phyloP scores from a whole-genome alignment of 1,284 basidiomycete species.

The Hypsizygus ulmarius region DNA sequence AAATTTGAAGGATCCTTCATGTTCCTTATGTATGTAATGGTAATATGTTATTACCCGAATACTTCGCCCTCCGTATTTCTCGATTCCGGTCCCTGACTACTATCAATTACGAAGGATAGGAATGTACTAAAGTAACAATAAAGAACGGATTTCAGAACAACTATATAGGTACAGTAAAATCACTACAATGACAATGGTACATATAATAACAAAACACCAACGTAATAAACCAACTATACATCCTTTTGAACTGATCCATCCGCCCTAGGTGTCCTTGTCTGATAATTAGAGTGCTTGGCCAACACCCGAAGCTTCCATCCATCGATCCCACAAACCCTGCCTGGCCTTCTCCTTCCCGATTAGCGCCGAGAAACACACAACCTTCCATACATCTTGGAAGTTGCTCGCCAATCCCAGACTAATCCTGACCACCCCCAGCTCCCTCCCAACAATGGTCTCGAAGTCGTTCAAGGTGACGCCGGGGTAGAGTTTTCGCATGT shows the following conservation, averaged over 20 bases:
- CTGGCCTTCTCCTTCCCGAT: conserved; percentile 45
- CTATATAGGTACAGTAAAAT: conserved; percentile 18
- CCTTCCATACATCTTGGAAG: conserved; percentile 70
- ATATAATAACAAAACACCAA: neutral
- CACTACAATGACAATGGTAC: conserved; percentile 16
- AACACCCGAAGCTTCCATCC: conserved; percentile 30
- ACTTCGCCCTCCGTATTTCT: too few relatives aligned
- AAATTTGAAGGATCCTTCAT: neutral
- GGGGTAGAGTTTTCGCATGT: conserved; percentile 61
- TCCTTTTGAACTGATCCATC: neutral
- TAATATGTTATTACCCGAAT: too few relatives aligned
- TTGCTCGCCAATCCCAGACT: conserved; percentile 74
- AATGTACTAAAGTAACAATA: conserved; percentile 2
- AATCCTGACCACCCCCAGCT: conserved; percentile 72
- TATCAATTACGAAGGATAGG: neutral
- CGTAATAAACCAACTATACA: conserved; percentile 6
- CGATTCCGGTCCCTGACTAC: neutral
- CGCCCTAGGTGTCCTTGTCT: neutral
- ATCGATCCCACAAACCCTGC: conserved; percentile 44
- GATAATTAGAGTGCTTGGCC: conserved; percentile 26
- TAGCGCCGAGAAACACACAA: conserved; percentile 55
- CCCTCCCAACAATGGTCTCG: conserved; percentile 57
- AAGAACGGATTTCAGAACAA: neutral
- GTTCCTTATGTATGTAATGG: too few relatives aligned
- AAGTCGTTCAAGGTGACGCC: conserved; percentile 62